Evolutionary conservation across 139 green algal species (phyloP), one percentile per base, ranked within the genome.

Genomic region (Chlamydomonas sphaeroides): DNA sequence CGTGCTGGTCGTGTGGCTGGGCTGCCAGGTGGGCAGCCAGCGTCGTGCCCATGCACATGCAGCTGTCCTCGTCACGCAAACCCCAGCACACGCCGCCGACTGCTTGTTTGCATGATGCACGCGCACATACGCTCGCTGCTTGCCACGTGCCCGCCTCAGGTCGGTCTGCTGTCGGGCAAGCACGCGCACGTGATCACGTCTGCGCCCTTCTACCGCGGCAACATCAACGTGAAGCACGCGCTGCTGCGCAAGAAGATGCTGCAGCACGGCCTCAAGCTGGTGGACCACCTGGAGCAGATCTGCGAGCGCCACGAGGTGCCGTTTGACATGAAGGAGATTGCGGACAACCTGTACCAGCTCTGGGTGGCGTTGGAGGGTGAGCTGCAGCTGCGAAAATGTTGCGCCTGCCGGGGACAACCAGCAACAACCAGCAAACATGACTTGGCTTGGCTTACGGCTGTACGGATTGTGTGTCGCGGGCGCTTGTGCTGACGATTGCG

Each of bases 1-100:
- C 38, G 74, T 86, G 67, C 86, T 95, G 75, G 78, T 89, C 32
- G 78, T 90, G 65, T 95, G 89, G 86, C 66, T 92, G 49, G 82
- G 93, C 23, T 86, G 86, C 77, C 90, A 95, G 82, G 81, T 92
- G n/a, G 36, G 36, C 30, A 21, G 48, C 48, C 15, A 25, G 48
- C 48, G 48, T 14, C 48, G 48, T n/a, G n/a, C n/a, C n/a, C n/a
- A n/a, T n/a, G n/a, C n/a, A n/a, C n/a, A n/a, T n/a, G n/a, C n/a
- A n/a, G n/a, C n/a, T n/a, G n/a, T n/a, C n/a, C n/a, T n/a, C n/a
- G n/a, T n/a, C n/a, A n/a, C n/a, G n/a, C n/a, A n/a, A n/a, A n/a
- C n/a, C n/a, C n/a, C n/a, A n/a, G n/a, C n/a, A n/a, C n/a, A n/a
- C n/a, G n/a, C n/a, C n/a, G n/a, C n/a, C n/a, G n/a, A n/a, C n/a